These are phyloP conservation scores for Cordyceps fumosorosea DNA, from an alignment of 2,329 filamentous ascomycete genomes.

Conservation along the genomic window DNA sequence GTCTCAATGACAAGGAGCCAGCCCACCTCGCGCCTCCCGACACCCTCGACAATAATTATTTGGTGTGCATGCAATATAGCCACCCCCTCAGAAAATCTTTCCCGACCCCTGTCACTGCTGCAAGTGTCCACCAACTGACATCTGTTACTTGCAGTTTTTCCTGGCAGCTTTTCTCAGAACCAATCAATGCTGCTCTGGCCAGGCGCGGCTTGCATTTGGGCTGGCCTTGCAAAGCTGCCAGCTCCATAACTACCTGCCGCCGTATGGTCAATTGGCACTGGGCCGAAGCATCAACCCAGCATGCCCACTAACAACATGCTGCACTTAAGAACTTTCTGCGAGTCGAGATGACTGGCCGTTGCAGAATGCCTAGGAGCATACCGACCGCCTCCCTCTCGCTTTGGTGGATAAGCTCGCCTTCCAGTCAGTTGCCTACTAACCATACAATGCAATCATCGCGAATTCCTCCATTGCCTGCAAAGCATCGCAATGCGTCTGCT, in stretches of 20 bases:
- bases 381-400: not conserved
- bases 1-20: slow-evolving; percentile 2
- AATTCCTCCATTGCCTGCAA: not conserved
- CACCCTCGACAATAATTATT: slow-evolving; percentile 21
- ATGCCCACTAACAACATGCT: not conserved
- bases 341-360: not conserved
- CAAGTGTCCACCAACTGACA: slow-evolving; percentile 14
- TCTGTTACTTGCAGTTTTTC: slow-evolving; percentile 13
- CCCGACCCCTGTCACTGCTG: slow-evolving; percentile 16
- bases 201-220: slow-evolving; percentile 11
- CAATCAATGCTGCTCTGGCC: slow-evolving; percentile 1
- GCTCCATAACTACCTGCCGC: not conserved
- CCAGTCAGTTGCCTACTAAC: not conserved
- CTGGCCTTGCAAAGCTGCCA: slow-evolving; percentile 1
- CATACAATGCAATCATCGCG: not conserved
- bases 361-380: not conserved
- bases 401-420: not conserved
- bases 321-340: not conserved
- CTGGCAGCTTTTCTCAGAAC: not conserved
- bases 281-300: not conserved
- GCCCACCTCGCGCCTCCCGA: slow-evolving; percentile 14
- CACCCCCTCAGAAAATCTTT: slow-evolving; percentile 15
- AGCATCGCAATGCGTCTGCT: not conserved
- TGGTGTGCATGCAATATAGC: slow-evolving; percentile 24
- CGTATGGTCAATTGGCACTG: not conserved